Conservation (phyloP, 1,139 yeast genomes). For the Hemisphaericaspora xylofermentans region DNA sequence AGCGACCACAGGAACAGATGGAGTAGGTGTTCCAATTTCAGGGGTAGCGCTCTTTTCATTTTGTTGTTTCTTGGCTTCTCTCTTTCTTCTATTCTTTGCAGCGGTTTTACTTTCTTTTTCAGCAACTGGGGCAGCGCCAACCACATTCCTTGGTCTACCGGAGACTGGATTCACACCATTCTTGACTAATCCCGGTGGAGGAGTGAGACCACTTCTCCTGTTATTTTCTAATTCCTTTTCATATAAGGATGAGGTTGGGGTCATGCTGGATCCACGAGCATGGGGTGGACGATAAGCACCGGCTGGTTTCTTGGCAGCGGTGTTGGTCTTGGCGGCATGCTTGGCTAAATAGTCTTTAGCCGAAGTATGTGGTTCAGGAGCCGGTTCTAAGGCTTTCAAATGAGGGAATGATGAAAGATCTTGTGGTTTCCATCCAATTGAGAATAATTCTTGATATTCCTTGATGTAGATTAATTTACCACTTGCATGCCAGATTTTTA, state of each 20-base stretch:
- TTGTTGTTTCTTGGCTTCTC: constrained; percentile 59
- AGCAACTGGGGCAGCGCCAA: constrained; percentile 45
- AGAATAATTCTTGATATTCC: constrained; percentile 77
- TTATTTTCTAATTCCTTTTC: constrained; percentile 51
- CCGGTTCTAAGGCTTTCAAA: constrained; percentile 49
- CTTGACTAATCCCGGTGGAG: constrained; percentile 20
- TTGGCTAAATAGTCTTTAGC: constrained; percentile 56
- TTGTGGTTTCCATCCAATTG: constrained; percentile 89
- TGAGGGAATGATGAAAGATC: constrained; percentile 59
- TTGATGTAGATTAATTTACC: constrained; percentile 78
- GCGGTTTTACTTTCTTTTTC: constrained; percentile 60
- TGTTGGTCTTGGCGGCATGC: constrained; percentile 37
- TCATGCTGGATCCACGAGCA: constrained; percentile 60
- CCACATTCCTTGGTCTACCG: constrained; percentile 34
- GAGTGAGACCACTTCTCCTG: constrained; percentile 18
- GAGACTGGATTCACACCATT: constrained; percentile 22
- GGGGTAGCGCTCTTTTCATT: constrained; percentile 20
- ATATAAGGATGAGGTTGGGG: constrained; percentile 50
- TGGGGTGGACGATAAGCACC: constrained; percentile 98
- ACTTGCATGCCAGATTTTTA: constrained; percentile 88
- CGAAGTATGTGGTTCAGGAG: constrained; percentile 68
- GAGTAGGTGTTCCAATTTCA: constrained; percentile 14
- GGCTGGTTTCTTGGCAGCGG: constrained; percentile 53
- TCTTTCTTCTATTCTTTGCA: constrained; percentile 74
- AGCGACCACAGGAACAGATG: constrained; percentile 14